A percentile compares a stretch with the other conserved stretches of the same genome.
Conservation (phyloP, 1,139 yeast species). For the Starmera stellimalicola region DNA sequence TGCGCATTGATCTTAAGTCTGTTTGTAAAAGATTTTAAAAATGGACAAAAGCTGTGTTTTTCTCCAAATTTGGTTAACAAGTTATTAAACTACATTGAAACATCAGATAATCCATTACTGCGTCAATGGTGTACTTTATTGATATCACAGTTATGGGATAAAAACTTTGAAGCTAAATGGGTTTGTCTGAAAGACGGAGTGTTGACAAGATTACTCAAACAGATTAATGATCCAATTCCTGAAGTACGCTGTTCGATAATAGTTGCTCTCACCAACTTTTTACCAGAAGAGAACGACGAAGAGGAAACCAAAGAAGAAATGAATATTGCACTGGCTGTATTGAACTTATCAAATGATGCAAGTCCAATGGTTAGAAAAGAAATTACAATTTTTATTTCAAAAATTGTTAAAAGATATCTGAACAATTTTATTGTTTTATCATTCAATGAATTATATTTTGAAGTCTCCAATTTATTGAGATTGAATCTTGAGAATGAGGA, state of each 20-base stretch:
- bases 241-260: conserved; percentile 87
- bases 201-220: conserved; percentile 42
- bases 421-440: conserved; percentile 82
- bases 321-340: conserved; percentile 33
- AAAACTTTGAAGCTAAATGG: conserved; percentile 69
- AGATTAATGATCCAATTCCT: conserved; percentile 83
- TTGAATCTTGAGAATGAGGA: conserved; percentile 5
- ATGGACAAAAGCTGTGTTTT: conserved; percentile 75
- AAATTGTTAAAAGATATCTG: conserved; percentile 60
- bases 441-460: conserved; percentile 57
- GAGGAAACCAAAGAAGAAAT: conserved; percentile 34
- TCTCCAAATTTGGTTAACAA: conserved; percentile 65
- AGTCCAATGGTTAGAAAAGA: conserved; percentile 86
- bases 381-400: conserved; percentile 66
- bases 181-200: conserved; percentile 60
- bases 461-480: conserved; percentile 18
- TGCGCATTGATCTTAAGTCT: conserved; percentile 83
- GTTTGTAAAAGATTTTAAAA: conserved; percentile 69
- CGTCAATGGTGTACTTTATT: conserved; percentile 89
- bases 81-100: conserved; percentile 55
- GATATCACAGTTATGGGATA: conserved; percentile 68
- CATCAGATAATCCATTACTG: conserved; percentile 73
- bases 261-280: conserved; percentile 61
- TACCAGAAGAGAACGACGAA: conserved; percentile 38
- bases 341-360: conserved; percentile 65